phyloP scores from a whole-genome alignment of 2,329 filamentous ascomycete genomes.

The Trichoderma breve region DNA sequence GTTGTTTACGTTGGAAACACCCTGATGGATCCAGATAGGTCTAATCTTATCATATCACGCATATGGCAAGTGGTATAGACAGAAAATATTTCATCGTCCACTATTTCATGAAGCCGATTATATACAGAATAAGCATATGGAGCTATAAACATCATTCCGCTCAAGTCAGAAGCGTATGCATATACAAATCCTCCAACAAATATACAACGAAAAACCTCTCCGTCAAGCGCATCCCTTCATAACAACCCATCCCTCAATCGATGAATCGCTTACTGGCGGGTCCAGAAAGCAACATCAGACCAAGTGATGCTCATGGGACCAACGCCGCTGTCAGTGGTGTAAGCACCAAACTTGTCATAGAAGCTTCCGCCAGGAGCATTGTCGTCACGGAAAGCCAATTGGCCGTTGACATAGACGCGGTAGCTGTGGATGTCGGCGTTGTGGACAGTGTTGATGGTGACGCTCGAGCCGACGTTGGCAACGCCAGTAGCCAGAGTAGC shows the following conservation, averaged over 20 bases:
- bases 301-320: constrained; percentile 26
- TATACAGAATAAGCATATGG: neutral
- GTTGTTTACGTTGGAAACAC: neutral
- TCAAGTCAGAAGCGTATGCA: neutral
- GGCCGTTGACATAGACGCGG: constrained; percentile 29
- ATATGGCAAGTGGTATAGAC: neutral
- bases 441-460: constrained; percentile 29
- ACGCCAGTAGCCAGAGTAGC: constrained; percentile 23
- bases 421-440: constrained; percentile 22
- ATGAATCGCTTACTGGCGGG: neutral
- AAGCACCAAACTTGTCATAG: constrained; percentile 30
- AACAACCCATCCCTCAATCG: neutral
- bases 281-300: constrained; percentile 25
- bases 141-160: neutral
- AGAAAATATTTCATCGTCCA: neutral
- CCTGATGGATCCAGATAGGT: neutral
- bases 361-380: constrained; percentile 27
- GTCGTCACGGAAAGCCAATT: constrained; percentile 23
- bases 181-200: neutral
- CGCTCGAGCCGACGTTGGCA: constrained; percentile 23
- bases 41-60: neutral
- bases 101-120: neutral
- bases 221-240: neutral
- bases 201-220: neutral
- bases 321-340: constrained; percentile 26